Base-by-base conservation (phyloP, 148 eudicot species). In the Chenopodium berlandieri region DNA sequence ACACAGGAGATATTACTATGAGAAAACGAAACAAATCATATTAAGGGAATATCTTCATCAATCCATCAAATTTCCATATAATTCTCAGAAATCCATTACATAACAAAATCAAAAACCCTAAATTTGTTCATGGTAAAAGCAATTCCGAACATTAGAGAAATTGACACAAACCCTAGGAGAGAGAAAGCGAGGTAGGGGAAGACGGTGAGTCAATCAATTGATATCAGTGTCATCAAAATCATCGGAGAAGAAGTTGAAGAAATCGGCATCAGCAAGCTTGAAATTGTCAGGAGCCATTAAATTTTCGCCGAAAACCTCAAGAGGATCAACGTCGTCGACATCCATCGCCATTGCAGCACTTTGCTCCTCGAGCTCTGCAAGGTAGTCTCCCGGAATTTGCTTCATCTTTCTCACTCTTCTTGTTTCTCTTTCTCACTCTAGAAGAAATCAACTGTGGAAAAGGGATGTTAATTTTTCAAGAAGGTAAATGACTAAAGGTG, bases 141-240 rank as follows among this genome's bases (percentile, higher is more conserved):
- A 56, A 14, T 4, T 14, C 5, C 20, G 62, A 17, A 9, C 65
- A 20, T 22, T 62, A 62, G 25, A 22, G 9, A 40, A 62, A 25
- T 62, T 62, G 66, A 62, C 66, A 67, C 80, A 71, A 84, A 81
- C 83, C 86, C 83, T 75, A 80, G 75, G 78, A 75, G 68, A 70
- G 64, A 79, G 79, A 79, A 68, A 79, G 25, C 1, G 16, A 40
- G 44, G 4, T 8, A 40, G 44, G 4, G 1, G 14, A 25, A 23
- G 73, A 11, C 14, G n/a, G 12, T 32, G 47, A 69, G n/a, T 9
- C 23, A 16, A 68, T 87, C 77, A 94, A 76, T 91, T 90, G 90
- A 93, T 89, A 77, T 94, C 97, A 34, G 89, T 44, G 50, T 94
- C 95, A 68, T 94, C 92, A 83, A 94, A 94, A 78, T 94, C 95